Conservation (phyloP, 169 alveolate genomes). For the Theileria parva region DNA sequence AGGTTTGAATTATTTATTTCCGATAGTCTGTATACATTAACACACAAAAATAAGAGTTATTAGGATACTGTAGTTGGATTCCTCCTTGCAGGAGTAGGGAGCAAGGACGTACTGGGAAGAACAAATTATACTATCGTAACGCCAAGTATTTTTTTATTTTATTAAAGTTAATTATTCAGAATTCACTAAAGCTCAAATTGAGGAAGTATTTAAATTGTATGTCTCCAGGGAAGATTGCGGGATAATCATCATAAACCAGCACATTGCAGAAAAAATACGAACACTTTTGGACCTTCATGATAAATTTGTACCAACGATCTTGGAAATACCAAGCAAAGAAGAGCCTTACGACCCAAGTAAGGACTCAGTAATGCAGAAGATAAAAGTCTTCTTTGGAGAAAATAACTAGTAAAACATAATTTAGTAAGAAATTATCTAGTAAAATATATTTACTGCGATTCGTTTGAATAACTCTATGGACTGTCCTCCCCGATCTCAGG, state of each 20-base stretch:
- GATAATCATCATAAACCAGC: slow-evolving; percentile 73
- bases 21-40: not conserved
- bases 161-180: slow-evolving; percentile 38
- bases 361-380: slow-evolving; percentile 74
- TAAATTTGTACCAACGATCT: slow-evolving; percentile 69
- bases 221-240: slow-evolving; percentile 72
- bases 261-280: slow-evolving; percentile 75
- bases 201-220: slow-evolving; percentile 70
- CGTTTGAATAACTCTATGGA: not conserved
- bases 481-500: slow-evolving; percentile 40
- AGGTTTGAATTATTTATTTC: slow-evolving; percentile 49
- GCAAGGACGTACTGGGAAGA: slow-evolving; percentile 74
- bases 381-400: slow-evolving; percentile 73
- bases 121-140: slow-evolving; percentile 72
- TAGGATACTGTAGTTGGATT: slow-evolving; percentile 79
- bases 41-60: slow-evolving; percentile 2
- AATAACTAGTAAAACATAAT: slow-evolving; percentile 35
- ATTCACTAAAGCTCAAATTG: slow-evolving; percentile 69
- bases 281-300: slow-evolving; percentile 68
- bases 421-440: not conserved
- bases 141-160: slow-evolving; percentile 62
- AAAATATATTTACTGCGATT: not conserved
- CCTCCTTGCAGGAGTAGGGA: slow-evolving; percentile 76
- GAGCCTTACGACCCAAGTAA: slow-evolving; percentile 76
- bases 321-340: slow-evolving; percentile 78